phyloP scores from a whole-genome alignment of 164 flowering plant species.

The Chimonanthus praecox region DNA sequence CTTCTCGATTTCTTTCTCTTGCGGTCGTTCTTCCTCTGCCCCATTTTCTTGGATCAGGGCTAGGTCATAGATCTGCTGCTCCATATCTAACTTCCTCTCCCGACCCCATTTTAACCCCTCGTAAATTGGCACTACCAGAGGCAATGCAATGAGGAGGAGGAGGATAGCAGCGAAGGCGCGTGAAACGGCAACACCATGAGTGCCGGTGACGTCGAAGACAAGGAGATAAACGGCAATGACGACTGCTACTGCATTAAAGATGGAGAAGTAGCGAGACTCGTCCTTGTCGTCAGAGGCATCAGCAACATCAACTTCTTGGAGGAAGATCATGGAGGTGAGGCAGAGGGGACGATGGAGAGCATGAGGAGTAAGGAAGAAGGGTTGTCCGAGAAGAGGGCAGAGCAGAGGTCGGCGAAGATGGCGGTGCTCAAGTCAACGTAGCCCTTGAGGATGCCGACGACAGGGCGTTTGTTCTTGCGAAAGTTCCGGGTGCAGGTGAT shows the following conservation, averaged over 20 bases:
- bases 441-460: conserved; percentile 80
- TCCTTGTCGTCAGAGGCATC: too few relatives aligned
- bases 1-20: conserved; percentile 5
- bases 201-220: conserved; percentile 32
- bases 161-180: conserved; percentile 24
- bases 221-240: conserved; percentile 37
- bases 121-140: conserved; percentile 49
- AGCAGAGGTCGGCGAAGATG: conserved; percentile 72
- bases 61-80: conserved; percentile 33
- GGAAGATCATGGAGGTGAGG: too few relatives aligned
- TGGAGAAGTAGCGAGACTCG: conserved; percentile 32
- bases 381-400: conserved; percentile 54
- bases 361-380: conserved; percentile 61
- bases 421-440: conserved; percentile 84
- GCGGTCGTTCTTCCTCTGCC: not conserved
- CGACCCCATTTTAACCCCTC: conserved; percentile 1
- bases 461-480: conserved; percentile 71
- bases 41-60: conserved; percentile 20
- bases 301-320: too few relatives aligned
- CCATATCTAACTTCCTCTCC: conserved; percentile 22
- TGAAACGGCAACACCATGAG: conserved; percentile 26
- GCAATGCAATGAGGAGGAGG: conserved; percentile 31
- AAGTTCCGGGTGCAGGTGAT: conserved; percentile 83
- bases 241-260: conserved; percentile 31
- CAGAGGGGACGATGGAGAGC: too few relatives aligned